These are phyloP conservation scores for Cercospora citrullina DNA, from an alignment of 2,329 filamentous ascomycete genomes.

Conservation along the genomic window DNA sequence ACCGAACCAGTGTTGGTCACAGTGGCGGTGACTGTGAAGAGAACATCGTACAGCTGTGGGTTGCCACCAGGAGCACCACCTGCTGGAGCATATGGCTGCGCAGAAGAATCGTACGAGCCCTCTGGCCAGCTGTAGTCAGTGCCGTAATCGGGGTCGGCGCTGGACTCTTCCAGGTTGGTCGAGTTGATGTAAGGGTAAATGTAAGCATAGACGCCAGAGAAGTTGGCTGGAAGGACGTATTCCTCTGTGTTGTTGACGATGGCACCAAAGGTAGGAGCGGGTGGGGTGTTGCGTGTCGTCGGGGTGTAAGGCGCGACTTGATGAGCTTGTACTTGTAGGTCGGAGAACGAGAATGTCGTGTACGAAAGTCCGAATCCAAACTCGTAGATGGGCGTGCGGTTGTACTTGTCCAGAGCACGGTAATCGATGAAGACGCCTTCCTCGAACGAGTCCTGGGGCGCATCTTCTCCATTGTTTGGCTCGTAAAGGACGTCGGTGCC, in stretches of 20 bases:
- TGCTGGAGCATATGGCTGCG: conserved; percentile 62
- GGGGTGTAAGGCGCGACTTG: conserved; percentile 58
- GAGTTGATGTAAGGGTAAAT: conserved; percentile 74
- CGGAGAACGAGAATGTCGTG: conserved; percentile 74
- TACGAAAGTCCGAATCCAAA: conserved; percentile 69
- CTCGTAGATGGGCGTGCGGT: conserved; percentile 70
- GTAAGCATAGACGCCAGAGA: conserved; percentile 56
- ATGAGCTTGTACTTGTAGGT: conserved; percentile 59
- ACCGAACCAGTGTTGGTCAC: conserved; percentile 70
- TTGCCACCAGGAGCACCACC: conserved; percentile 61
- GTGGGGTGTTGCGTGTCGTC: conserved; percentile 60
- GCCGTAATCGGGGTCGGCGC: conserved; percentile 62
- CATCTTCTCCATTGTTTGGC: conserved; percentile 65
- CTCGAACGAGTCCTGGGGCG: conserved; percentile 71
- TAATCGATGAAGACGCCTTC: conserved; percentile 85
- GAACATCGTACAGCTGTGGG: conserved; percentile 63
- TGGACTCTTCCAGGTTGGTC: conserved; percentile 58
- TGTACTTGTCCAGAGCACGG: conserved; percentile 67
- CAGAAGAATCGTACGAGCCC: conserved; percentile 57
- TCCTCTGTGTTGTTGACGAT: conserved; percentile 62
- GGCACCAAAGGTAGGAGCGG: conserved; percentile 66
- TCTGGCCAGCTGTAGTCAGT: conserved; percentile 60
- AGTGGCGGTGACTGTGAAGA: conserved; percentile 67
- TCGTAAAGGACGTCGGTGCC: conserved; percentile 66
- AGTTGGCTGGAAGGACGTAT: conserved; percentile 66